A percentile compares a stretch with the other conserved stretches of the same genome.
phyloP scores from a whole-genome alignment of 2,329 filamentous ascomycete genomes.

The Trichocomaceae sp. region DNA sequence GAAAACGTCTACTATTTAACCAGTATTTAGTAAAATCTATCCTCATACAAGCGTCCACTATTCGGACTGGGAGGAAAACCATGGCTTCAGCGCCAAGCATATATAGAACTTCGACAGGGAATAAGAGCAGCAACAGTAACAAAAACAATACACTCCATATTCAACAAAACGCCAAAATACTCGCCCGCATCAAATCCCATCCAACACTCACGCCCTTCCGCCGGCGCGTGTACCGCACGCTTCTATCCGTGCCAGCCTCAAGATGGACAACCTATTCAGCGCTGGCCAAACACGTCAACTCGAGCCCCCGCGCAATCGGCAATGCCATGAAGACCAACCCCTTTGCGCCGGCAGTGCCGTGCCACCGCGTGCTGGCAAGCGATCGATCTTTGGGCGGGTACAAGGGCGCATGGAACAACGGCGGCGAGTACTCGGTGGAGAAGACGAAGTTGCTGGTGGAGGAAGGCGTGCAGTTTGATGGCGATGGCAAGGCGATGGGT shows the following conservation, averaged over 20 bases:
- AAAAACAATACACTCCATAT: not conserved
- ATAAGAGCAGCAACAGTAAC: not conserved
- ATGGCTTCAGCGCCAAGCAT: not conserved
- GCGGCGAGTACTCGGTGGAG: constrained; percentile 36
- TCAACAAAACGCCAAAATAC: constrained; percentile 18
- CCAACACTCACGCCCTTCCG: constrained; percentile 46
- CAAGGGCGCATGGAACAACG: constrained; percentile 44
- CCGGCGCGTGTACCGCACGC: constrained; percentile 57
- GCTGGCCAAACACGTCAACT: constrained; percentile 60
- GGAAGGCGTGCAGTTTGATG: constrained; percentile 42
- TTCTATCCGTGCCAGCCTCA: constrained; percentile 71
- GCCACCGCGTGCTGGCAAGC: constrained; percentile 71
- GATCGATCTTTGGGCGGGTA: constrained; percentile 55
- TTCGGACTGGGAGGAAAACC: not conserved
- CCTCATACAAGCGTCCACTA: not conserved
- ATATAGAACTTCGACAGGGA: not conserved
- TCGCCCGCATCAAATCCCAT: constrained; percentile 39
- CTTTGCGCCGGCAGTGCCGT: constrained; percentile 75
- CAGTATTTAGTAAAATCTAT: not conserved
- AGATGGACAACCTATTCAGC: constrained; percentile 71
- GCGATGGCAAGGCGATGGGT: constrained; percentile 33
- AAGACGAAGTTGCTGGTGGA: constrained; percentile 37
- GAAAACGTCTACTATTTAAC: too few species aligned
- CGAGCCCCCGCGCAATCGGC: constrained; percentile 69
- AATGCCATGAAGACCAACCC: constrained; percentile 72